Evolutionary conservation across 2,329 filamentous ascomycete species (phyloP), one percentile per base, ranked within the genome.

Genomic region (Hymenoscyphus infarciens): DNA sequence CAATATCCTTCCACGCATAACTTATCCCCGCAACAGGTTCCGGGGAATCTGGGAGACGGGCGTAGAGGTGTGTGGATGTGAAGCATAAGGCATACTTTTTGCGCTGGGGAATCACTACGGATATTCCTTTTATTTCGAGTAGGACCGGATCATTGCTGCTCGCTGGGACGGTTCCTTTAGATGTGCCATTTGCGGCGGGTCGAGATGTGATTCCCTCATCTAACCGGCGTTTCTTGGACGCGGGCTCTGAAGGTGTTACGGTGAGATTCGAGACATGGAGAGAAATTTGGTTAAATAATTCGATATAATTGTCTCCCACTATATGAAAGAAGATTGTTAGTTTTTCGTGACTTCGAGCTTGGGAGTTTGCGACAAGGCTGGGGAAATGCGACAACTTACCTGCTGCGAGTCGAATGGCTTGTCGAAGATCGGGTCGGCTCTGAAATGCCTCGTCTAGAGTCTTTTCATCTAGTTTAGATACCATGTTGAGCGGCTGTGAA

Each of bases 11-110:
- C 85, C 85, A 88, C 0, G 82, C 78, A 67, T 86, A 86, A 15
- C 81, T 79, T 56, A 85, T 82, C 55, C 81, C 81, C 19, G 80
- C 75, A 16, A 83, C 78, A 0, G 84, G 83, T 27, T 77, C 76
- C 1, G 79, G 80, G 1, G 82, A 82, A 53, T 80, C 80, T 0
- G 83, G 77, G 1, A 77, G 76, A 39, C 82, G 79, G 15, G 84
- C 85, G 66, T 87, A 88, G 38, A 88, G 70, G 66, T 84, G 83
- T 64, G 80, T 79, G 5, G 79, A 75, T 2, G 86, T 89, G 65
- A 89, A 83, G 73, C 83, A 86, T 8, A 89, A 73, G 66, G 86
- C 84, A 68, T 85, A 85, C 74, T 89, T 90, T 75, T 89, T 90
- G 66, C 87, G 80, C 75, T 87, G 84, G 0, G 87, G 87, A 3